Evolutionary conservation across 257 asterid species (phyloP), one percentile per base, ranked within the genome.

Genomic region (Vinca minor): DNA sequence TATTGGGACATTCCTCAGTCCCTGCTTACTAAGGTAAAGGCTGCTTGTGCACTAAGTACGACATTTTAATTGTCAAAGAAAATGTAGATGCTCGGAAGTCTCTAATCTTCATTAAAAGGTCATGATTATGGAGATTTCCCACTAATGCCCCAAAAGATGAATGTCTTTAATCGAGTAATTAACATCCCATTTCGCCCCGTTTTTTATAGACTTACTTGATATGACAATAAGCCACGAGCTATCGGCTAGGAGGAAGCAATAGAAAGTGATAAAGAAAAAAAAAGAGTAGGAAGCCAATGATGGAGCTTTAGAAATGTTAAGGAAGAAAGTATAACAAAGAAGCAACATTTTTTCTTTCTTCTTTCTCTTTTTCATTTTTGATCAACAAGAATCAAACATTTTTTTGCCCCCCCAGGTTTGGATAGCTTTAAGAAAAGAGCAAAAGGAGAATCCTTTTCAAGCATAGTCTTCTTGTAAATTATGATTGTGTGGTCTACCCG

Each of bases 281-380:
- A 62, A 18, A 39, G 55, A 31, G 54, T 8, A 39, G 21, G 25
- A 42, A 39, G n/a, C 14, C 66, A 62, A 62, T 62, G 53, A 62
- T 62, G 55, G 54, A 62, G 31, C 25, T 49, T 39, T 62, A 62
- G 66, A 62, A 62, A 62, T 44, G 36, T 59, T 26, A 62, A 42
- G 52, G 35, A 62, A 62, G n/a, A 62, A 54, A 15, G 45, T 62
- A 62, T 62, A 62, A 39, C 14, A 62, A 62, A 44, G 53, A 45
- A 60, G 39, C 66, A 5, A 31, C 34, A 5, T 62, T 62, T 25
- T 61, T 18, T 45, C 36, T 39, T 62, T 39, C 36, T 62, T 39
- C 36, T 34, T 34, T 34, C 38, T 34, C 10, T 62, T 28, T 62
- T 62, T n/a, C 6, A 38, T 3, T 59, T 59, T 35, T 38, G 49